Evolutionary conservation across 202 grass and related monocot species (phyloP), one percentile per base, ranked within the genome.

Genomic region (Panicum hallii): DNA sequence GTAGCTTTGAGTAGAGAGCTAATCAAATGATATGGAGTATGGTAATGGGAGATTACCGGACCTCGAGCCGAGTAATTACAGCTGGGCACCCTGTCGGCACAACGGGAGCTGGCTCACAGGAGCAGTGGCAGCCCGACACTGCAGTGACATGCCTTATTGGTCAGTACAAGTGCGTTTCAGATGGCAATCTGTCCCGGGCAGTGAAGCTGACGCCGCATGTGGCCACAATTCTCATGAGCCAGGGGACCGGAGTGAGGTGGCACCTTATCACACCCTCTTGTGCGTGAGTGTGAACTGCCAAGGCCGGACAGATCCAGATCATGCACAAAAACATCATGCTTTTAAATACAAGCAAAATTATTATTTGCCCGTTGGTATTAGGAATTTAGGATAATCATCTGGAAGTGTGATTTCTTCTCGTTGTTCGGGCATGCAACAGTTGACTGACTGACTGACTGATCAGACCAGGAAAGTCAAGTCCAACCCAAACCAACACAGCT

Each of bases 381-480:
- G 57, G 84, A 81, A 28, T 28, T 28, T 26, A 26, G 9, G 57
- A 61, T 55, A 66, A 82, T 34, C 7, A 0, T 54, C 4, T 23
- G 8, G n/a, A 12, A 16, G 57, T 58, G 58, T 16, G 47, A 45
- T 40, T 62, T 55, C 5, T n/a, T 19, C 14, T 40, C 4, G 30
- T 50, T 22, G 16, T 12, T 52, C 56, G 3, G 22, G 55, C 6
- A 53, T 42, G 34, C n/a, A 65, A 47, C 11, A 28, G 11, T 61
- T 63, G 78, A 30, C 36, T 75, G 54, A 74, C 61, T 75, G 54
- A 74, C 61, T 57, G 66, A 73, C 43, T 79, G 64, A 48, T 48
- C 32, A 57, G 49, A 53, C 38, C 11, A 72, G 28, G 68, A 84
- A 36, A 8, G 60, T 74, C 68, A 73, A 79, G 68, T 84, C 81